A percentile compares a stretch with the other conserved stretches of the same genome.
These are phyloP conservation scores for Colletotrichum simmondsii DNA, from an alignment of 2,329 filamentous ascomycete species.

Conservation along the genomic window DNA sequence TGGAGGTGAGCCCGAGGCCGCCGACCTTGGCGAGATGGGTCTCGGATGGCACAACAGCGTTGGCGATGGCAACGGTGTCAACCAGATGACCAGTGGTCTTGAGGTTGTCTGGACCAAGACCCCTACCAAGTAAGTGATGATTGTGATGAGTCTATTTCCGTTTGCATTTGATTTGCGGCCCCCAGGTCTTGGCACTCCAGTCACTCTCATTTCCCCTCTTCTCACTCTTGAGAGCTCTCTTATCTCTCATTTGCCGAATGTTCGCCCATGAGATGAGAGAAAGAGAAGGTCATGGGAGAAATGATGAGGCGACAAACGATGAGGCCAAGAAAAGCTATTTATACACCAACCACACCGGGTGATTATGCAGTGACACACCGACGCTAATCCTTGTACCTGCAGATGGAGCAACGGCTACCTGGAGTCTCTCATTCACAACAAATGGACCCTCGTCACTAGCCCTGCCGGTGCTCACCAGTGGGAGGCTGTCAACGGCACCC, in stretches of 20 bases:
- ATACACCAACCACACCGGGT: constrained; percentile 14
- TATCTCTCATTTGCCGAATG: not conserved
- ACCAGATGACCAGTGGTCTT: constrained; percentile 80
- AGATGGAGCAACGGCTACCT: constrained; percentile 79
- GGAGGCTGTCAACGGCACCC: constrained; percentile 75
- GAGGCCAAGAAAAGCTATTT: constrained; percentile 17
- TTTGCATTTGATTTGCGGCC: constrained; percentile 11
- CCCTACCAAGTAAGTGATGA: constrained; percentile 64
- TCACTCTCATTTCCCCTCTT: not conserved
- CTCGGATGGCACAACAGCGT: constrained; percentile 78
- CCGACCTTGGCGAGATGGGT: constrained; percentile 73
- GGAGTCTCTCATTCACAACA: constrained; percentile 81
- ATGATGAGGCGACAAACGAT: constrained; percentile 2
- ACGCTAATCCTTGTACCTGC: constrained; percentile 30
- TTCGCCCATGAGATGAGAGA: constrained; percentile 16
- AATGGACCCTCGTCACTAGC: constrained; percentile 81
- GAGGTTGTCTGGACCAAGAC: constrained; percentile 85
- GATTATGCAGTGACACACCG: constrained; percentile 28
- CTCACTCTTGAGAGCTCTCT: not conserved
- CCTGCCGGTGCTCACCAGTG: constrained; percentile 83
- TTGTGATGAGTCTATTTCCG: constrained; percentile 5
- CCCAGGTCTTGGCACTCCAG: not conserved
- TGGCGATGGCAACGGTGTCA: constrained; percentile 73
- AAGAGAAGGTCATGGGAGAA: not conserved
- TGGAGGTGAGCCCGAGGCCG: constrained; percentile 74